Evolutionary conservation across 1,284 basidiomycete species (phyloP).

Genomic region (Jaminaea rosea): DNA sequence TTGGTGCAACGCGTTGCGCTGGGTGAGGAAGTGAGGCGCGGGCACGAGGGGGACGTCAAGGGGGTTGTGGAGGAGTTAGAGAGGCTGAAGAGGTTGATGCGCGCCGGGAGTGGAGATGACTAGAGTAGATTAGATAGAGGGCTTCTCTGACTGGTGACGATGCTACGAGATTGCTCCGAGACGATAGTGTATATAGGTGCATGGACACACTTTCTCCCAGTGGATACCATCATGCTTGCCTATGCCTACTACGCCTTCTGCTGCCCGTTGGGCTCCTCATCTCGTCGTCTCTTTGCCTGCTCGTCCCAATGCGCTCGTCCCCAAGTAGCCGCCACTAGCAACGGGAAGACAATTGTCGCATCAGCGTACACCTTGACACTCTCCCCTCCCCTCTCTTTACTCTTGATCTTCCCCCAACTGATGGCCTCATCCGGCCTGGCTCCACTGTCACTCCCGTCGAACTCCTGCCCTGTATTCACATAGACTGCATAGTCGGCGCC

Average conservation of each 20-base stretch:
- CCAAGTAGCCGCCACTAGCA: conserved; percentile 79
- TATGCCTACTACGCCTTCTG: too few species aligned
- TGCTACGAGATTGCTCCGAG: too few species aligned
- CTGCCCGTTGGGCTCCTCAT: too few species aligned
- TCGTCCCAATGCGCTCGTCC: conserved; percentile 40
- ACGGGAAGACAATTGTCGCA: conserved; percentile 80
- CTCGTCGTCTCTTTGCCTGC: too few species aligned
- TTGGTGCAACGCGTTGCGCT: conserved; percentile 5
- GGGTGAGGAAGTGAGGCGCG: conserved; percentile 8
- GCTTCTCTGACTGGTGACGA: too few species aligned
- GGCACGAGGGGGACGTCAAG: conserved; percentile 3
- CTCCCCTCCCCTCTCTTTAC: conserved; percentile 60
- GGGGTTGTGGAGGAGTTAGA: conserved; percentile 4
- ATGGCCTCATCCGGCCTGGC: conserved; percentile 95
- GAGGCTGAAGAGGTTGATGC: conserved; percentile 5
- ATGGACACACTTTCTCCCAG: too few species aligned
- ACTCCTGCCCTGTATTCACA: conserved; percentile 98
- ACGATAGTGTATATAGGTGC: too few species aligned
- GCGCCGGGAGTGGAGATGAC: too few species aligned
- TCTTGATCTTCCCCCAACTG: conserved; percentile 98
- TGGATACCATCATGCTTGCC: too few species aligned
- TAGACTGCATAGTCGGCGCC: conserved; percentile 96
- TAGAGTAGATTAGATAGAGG: too few species aligned
- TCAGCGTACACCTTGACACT: conserved; percentile 82
- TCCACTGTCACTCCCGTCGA: conserved; percentile 95